Base-by-base conservation (phyloP, 1,284 basidiomycete species). In the Mycena citricolor region DNA sequence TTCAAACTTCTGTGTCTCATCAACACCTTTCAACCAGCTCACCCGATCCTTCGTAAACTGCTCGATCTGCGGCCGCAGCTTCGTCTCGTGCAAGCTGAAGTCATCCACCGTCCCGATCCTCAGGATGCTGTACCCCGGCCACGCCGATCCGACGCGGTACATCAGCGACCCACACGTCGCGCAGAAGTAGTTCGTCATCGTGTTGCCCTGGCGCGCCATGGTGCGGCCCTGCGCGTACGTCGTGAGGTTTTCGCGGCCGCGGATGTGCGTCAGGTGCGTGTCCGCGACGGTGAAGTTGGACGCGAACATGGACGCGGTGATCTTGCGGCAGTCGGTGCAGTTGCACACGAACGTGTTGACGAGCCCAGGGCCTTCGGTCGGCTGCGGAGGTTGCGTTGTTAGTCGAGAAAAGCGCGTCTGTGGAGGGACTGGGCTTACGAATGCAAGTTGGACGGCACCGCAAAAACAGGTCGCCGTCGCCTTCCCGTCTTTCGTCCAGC, bases 71-170 rank as follows among this genome's bases (percentile, higher is more conserved):
- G 54, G 54, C 28, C 39, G 43, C 40, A 55, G 36, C 51, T 48
- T 50, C 23, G 51, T 53, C 45, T 51, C 54, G 19, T 53, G 51
- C 38, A 53, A 32, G 21, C 35, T 25, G 13, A 51, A 53, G 34
- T 55, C 54, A 25, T 55, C 54, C 37, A 55, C 54, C 1, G 51
- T 53, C 12, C 54, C 54, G 5, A 55, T 31, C 5, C 51, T 21
- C 37, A 55, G 12, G 29, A 45, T 23, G 22, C 34, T 33, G 32
- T n/a, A 13, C 22, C 31, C 48, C 26, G 32, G 47, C 19, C 6
- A 37, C 8, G 24, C 42, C 12, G 29, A 10, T 7, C 51, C 28
- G 30, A 43, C 42, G 24, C 54, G 47, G 32, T 55, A 55, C 54
- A 55, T 55, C 26, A 54, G 41, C 42, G 52, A 35, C 10, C 52